phyloP scores from a whole-genome alignment of 73 alveolate genomes.

The Paramecium sonneborni region DNA sequence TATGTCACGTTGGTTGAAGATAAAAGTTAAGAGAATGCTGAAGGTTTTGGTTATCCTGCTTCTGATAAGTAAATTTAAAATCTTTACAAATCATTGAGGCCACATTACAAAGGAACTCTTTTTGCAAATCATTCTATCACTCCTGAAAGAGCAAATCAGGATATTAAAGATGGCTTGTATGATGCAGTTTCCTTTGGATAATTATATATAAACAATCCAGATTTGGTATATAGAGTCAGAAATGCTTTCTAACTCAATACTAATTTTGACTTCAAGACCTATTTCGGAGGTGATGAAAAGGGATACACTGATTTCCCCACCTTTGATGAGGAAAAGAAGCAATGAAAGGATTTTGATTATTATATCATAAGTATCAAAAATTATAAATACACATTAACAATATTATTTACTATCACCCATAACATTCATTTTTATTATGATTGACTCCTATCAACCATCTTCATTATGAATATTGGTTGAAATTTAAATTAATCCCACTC shows the following conservation, averaged over 20 bases:
- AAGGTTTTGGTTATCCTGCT: constrained; percentile 5
- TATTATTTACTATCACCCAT: not conserved
- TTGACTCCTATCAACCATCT: not conserved
- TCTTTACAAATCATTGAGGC: constrained; percentile 26
- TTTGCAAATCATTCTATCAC: constrained; percentile 47
- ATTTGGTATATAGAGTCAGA: constrained; percentile 45
- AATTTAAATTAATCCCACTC: not conserved
- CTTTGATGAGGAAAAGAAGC: not conserved
- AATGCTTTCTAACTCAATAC: constrained; percentile 32
- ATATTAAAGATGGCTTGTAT: not conserved
- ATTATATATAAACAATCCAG: constrained; percentile 56
- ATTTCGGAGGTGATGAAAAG: constrained; percentile 62
- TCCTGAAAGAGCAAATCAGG: constrained; percentile 40
- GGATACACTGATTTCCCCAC: constrained; percentile 67
- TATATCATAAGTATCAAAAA: constrained; percentile 26
- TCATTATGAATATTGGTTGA: not conserved
- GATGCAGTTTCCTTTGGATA: constrained; percentile 51
- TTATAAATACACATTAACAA: not conserved
- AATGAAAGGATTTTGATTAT: constrained; percentile 15
- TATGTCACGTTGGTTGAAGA: constrained; percentile 48
- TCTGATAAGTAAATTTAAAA: constrained; percentile 34
- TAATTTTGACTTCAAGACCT: constrained; percentile 47
- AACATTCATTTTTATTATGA: not conserved
- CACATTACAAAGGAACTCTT: constrained; percentile 56
- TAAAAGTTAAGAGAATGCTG: constrained; percentile 36